Conservation (phyloP, 345 rosid species). For the Capsella bursapastoris region DNA sequence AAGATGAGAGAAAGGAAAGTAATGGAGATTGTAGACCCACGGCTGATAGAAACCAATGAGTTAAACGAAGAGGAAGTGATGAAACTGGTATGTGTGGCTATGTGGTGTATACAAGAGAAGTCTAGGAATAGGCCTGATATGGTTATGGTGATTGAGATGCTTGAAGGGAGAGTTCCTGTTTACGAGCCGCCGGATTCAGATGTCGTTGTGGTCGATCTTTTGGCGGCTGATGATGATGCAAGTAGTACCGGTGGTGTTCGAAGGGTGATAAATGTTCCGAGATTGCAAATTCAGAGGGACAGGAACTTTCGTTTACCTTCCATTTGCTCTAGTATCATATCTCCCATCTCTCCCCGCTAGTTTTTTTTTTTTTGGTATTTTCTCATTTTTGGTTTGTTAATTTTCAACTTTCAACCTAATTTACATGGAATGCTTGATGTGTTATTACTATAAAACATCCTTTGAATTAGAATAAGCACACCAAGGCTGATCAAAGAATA, state of each 20-base stretch:
- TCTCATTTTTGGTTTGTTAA: too few species aligned
- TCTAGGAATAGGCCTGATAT: conserved; percentile 70
- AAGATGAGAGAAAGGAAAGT: conserved; percentile 65
- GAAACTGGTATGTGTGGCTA: conserved; percentile 61
- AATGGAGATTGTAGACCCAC: conserved; percentile 71
- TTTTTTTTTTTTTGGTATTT: background rate
- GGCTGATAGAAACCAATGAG: conserved; percentile 53
- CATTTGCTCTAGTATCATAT: conserved; percentile 53
- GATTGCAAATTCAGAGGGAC: conserved; percentile 33
- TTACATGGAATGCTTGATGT: background rate
- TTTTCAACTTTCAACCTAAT: background rate
- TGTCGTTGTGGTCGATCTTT: conserved; percentile 70
- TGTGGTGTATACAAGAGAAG: conserved; percentile 92
- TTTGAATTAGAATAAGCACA: conserved; percentile 3
- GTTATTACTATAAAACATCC: background rate
- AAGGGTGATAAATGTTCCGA: conserved; percentile 25
- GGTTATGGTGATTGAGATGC: conserved; percentile 78
- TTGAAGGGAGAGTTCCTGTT: conserved; percentile 64
- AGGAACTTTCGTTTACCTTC: conserved; percentile 37
- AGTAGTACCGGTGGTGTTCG: conserved; percentile 15
- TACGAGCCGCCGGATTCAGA: conserved; percentile 75
- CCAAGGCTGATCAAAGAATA: background rate
- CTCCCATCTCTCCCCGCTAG: conserved; percentile 71
- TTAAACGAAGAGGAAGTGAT: conserved; percentile 65
- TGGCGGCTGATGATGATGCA: conserved; percentile 54